Percentiles rank a stretch among this genome's conserved stretches.
These are phyloP conservation scores for Penicillium sp. DNA, from an alignment of 2,329 filamentous ascomycete genomes.

Conservation along the genomic window DNA sequence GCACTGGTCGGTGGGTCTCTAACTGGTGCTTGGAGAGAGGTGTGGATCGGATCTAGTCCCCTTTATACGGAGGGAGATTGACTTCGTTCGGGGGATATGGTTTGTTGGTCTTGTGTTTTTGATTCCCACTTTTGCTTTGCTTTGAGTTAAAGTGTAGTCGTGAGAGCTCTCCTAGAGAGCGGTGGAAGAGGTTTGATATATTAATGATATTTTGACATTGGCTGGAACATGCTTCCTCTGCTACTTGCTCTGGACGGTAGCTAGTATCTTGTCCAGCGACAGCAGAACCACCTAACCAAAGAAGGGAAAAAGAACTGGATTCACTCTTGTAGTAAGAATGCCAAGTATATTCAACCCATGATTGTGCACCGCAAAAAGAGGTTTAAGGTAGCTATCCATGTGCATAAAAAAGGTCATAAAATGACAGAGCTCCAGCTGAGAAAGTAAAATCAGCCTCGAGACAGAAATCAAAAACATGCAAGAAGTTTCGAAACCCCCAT, in stretches of 20 bases:
- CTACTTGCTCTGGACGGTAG: no score
- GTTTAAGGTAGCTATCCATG: background rate
- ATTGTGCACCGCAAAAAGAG: background rate
- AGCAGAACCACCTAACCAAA: background rate
- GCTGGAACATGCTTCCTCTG: background rate
- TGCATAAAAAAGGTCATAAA: background rate
- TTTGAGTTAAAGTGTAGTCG: background rate
- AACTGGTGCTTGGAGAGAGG: no score
- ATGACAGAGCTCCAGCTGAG: background rate
- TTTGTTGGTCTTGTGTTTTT: conserved; percentile 10
- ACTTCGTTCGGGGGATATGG: background rate
- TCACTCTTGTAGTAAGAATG: no score
- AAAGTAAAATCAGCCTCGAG: background rate
- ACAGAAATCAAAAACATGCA: background rate
- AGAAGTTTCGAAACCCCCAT: conserved; percentile 7
- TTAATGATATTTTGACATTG: background rate
- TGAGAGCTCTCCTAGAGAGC: background rate
- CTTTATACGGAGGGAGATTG: background rate
- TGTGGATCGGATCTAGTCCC: background rate
- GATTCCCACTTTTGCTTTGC: conserved; percentile 28
- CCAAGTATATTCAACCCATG: background rate
- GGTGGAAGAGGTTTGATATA: background rate
- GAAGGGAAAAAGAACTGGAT: background rate
- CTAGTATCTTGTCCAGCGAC: no score
- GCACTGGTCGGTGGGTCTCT: background rate